Percentiles rank a stretch among this genome's conserved stretches.
Evolutionary conservation across 768 basidiomycete genomes (phyloP).

Genomic region (Butyriboletus loyo): DNA sequence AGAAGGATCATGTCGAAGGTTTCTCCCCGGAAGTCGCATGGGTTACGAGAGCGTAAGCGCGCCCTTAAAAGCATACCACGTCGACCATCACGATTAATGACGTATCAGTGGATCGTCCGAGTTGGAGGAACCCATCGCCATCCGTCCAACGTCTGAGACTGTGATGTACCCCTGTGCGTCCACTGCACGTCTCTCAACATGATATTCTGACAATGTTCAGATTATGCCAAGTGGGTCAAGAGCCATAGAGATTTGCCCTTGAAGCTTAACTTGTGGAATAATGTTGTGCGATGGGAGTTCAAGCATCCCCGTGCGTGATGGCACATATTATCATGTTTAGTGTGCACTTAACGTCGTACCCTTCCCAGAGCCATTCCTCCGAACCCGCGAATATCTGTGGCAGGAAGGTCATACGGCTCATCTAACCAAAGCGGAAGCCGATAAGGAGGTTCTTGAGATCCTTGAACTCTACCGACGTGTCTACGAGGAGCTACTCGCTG

Average conservation of each 20-base stretch:
- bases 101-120: conserved; percentile 77
- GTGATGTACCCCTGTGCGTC: conserved; percentile 96
- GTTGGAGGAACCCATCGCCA: conserved; percentile 95
- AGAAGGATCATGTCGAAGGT: conserved; percentile 98
- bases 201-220: conserved; percentile 36
- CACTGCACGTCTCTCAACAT: background rate
- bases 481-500: conserved; percentile 95
- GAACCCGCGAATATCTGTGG: conserved; percentile 99
- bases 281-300: conserved; percentile 99
- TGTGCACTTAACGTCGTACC: background rate
- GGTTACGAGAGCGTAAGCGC: conserved; percentile 90
- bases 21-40: conserved; percentile 99
- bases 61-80: background rate
- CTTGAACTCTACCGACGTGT: conserved; percentile 94
- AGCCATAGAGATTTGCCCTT: conserved; percentile 95
- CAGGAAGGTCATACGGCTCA: conserved; percentile 99
- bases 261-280: conserved; percentile 99
- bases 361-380: conserved; percentile 88
- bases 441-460: conserved; percentile 87
- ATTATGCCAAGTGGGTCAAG: conserved; percentile 99
- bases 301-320: conserved; percentile 84
- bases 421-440: conserved; percentile 86
- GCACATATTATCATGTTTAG: background rate
- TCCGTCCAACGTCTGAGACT: conserved; percentile 97
- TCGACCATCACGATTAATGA: background rate